Evolutionary conservation across 2,329 filamentous ascomycete genomes (phyloP).

Genomic region (Penicillium carneum): DNA sequence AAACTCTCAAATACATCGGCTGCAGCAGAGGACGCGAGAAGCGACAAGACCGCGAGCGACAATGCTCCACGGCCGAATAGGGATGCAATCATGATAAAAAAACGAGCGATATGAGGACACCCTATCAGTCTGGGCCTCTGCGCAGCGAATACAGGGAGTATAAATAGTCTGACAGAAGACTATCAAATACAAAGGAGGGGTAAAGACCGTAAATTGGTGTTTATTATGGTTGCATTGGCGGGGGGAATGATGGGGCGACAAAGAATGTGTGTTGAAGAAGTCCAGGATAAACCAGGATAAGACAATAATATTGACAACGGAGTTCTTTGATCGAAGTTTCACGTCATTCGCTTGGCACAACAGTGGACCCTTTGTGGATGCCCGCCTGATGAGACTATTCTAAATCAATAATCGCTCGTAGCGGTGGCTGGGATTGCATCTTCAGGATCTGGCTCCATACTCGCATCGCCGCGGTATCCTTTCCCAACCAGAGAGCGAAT

Average conservation of each 20-base stretch:
- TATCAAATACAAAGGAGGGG: constrained; percentile 22
- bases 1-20: constrained; percentile 49
- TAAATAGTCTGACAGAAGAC: constrained; percentile 25
- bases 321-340: constrained; percentile 10
- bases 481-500: neutral
- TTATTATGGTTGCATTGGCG: constrained; percentile 39
- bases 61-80: constrained; percentile 38
- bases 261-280: constrained; percentile 17
- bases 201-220: constrained; percentile 18
- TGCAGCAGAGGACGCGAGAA: constrained; percentile 39
- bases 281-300: neutral
- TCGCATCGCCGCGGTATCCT: neutral
- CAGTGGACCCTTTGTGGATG: constrained; percentile 11
- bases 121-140: constrained; percentile 1
- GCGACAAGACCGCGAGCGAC: constrained; percentile 42
- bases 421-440: neutral
- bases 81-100: constrained; percentile 37
- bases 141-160: constrained; percentile 14
- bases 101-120: constrained; percentile 19
- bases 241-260: constrained; percentile 24
- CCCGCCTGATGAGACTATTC: constrained; percentile 3
- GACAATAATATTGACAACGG: neutral
- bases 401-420: neutral
- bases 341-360: constrained; percentile 12
- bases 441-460: constrained; percentile 9